Evolutionary conservation across 2,329 filamentous ascomycete species (phyloP), one percentile per base, ranked within the genome.

Genomic region (Xylariaceae sp.): DNA sequence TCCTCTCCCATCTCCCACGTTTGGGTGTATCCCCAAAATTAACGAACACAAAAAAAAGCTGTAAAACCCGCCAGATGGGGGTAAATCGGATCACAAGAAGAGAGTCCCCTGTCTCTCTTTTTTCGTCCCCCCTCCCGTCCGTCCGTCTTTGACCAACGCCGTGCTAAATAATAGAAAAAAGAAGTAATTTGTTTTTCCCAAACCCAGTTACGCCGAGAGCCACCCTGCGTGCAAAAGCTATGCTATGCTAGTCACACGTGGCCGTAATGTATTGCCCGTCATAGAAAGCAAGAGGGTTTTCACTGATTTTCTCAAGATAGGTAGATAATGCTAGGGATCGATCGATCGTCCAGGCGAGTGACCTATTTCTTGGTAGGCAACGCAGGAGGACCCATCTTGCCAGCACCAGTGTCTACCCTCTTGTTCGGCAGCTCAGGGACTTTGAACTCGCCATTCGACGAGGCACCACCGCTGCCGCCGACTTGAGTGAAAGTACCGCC

Each of bases 401-500:
- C 78, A 54, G 78, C 77, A 0, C 85, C 86, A 0, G 82, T 87
- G 70, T 89, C 84, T 30, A 86, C 77, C 74, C 86, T 92, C 78
- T 97, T 97, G 56, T 77, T 81, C 30, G 62, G 77, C 13, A 59
- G 58, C 17, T 13, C 51, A 13, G 93, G 92, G 45, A 95, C 88
- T 74, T 92, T 96, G 81, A 97, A 96, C 0, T 85, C 88, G 9
- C 80, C 84, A 54, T 80, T 81, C 51, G 71, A 54, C 64, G 64
- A 63, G 52, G 62, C 67, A 23, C 69, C 68, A 13, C 70, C 67
- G 13, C 71, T 73, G 11, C 70, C 70, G 9, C 59, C 86, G 58
- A 96, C 83, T 73, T 97, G 92, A 7, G 94, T 97, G 71, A 99
- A 99, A 0, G 90, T 92, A n/a, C 94, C 94, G 51, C 91, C 90